Conservation (phyloP, 2,329 filamentous ascomycete species). For the Penicillium sp. region DNA sequence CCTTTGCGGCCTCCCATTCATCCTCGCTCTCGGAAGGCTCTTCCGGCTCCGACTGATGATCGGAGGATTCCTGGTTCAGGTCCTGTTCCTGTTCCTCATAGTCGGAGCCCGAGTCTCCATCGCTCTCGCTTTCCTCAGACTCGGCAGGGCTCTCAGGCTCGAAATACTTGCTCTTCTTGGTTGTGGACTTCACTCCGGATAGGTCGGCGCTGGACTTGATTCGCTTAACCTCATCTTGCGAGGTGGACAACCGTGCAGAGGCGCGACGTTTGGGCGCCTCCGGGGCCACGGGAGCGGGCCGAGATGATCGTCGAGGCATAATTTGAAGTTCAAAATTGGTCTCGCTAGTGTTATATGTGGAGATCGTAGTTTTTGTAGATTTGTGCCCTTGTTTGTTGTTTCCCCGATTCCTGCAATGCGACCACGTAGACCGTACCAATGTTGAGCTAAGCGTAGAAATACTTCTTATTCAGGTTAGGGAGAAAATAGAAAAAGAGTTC, state of each 20-base stretch:
- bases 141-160: conserved; percentile 37
- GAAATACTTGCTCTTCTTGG: conserved; percentile 52
- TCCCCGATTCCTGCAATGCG: not conserved
- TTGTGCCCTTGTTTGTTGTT: not conserved
- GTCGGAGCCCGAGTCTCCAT: conserved; percentile 62
- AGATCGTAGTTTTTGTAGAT: not conserved
- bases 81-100: conserved; percentile 17
- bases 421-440: not conserved
- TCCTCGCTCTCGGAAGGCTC: conserved; percentile 19
- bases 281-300: conserved; percentile 32
- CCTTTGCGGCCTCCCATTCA: conserved; percentile 5
- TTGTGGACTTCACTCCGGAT: conserved; percentile 33
- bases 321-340: not conserved
- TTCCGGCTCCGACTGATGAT: conserved; percentile 15
- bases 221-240: conserved; percentile 30
- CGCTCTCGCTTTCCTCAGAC: conserved; percentile 58
- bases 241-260: conserved; percentile 30
- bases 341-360: not conserved
- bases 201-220: conserved; percentile 27
- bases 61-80: not conserved
- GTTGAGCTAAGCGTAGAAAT: not conserved
- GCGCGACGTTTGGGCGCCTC: conserved; percentile 34
- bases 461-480: not conserved
- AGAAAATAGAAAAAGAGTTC: not conserved
- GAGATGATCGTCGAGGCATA: conserved; percentile 39